Percentiles rank a stretch among this genome's conserved stretches.
Evolutionary conservation across 2,329 filamentous ascomycete species (phyloP).

Genomic region (Nemania serpens): DNA sequence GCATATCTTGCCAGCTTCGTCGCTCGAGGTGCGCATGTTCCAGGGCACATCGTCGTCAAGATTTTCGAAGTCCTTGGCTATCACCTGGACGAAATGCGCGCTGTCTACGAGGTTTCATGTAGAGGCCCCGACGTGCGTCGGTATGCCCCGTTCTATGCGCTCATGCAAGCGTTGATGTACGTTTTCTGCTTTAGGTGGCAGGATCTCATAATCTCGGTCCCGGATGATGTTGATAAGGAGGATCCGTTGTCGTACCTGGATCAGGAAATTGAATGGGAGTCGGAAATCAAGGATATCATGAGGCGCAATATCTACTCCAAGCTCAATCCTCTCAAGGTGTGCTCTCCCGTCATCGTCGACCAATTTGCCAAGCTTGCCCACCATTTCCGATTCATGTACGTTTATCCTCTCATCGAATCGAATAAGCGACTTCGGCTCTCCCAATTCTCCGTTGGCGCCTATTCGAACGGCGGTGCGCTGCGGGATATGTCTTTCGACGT

Average conservation of each 20-base stretch:
- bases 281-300: conserved; percentile 73
- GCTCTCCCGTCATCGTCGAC: conserved; percentile 84
- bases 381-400: conserved; percentile 85
- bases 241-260: conserved; percentile 64
- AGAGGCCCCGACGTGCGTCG: conserved; percentile 83
- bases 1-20: conserved; percentile 96
- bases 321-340: conserved; percentile 94
- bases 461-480: conserved; percentile 58
- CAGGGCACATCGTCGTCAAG: conserved; percentile 74
- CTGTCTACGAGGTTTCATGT: conserved; percentile 72
- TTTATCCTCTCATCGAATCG: conserved; percentile 83
- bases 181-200: conserved; percentile 99
- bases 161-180: conserved; percentile 88
- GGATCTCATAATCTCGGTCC: conserved; percentile 72
- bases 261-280: conserved; percentile 78
- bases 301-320: conserved; percentile 80
- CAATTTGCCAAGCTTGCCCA: conserved; percentile 90
- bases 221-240: conserved; percentile 65
- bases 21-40: conserved; percentile 83
- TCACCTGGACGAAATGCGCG: conserved; percentile 77
- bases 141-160: conserved; percentile 84
- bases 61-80: conserved; percentile 80
- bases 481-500: conserved; percentile 57
- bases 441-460: conserved; percentile 65
- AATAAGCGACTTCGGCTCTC: conserved; percentile 89